Conservation (phyloP, 2,329 filamentous ascomycete species). For the Ophiostoma piceae region DNA sequence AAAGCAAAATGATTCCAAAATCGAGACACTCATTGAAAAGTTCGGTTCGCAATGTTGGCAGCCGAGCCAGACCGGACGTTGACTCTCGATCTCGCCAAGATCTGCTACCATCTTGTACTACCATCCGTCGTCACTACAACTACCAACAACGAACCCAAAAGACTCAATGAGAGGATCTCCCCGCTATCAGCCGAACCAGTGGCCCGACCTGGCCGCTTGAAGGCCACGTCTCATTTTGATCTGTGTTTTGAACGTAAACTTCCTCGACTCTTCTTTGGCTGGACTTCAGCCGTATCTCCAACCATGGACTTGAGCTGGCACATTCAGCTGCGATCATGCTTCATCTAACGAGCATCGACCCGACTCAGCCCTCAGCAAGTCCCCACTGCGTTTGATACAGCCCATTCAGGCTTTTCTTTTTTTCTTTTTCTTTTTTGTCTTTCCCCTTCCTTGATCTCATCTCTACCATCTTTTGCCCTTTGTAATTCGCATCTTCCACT, state of each 20-base stretch:
- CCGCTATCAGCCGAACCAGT: constrained; percentile 1
- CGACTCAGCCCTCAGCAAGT: background rate
- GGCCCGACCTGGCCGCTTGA: background rate
- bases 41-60: constrained; percentile 7
- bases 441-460: background rate
- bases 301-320: background rate
- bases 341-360: background rate
- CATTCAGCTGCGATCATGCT: background rate
- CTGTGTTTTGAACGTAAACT: too few relatives aligned
- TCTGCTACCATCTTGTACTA: background rate
- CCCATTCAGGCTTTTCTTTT: too few relatives aligned
- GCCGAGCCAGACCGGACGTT: background rate
- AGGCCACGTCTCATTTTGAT: constrained; percentile 7
- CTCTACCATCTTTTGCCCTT: background rate
- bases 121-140: background rate
- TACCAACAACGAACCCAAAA: background rate
- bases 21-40: background rate
- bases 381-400: background rate
- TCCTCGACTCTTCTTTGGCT: too few relatives aligned
- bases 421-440: background rate
- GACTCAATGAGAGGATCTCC: background rate
- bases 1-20: background rate
- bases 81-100: background rate
- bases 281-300: background rate
- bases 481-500: background rate